phyloP scores from a whole-genome alignment of 2,329 filamentous ascomycete genomes.

The Polytolypa hystricis region DNA sequence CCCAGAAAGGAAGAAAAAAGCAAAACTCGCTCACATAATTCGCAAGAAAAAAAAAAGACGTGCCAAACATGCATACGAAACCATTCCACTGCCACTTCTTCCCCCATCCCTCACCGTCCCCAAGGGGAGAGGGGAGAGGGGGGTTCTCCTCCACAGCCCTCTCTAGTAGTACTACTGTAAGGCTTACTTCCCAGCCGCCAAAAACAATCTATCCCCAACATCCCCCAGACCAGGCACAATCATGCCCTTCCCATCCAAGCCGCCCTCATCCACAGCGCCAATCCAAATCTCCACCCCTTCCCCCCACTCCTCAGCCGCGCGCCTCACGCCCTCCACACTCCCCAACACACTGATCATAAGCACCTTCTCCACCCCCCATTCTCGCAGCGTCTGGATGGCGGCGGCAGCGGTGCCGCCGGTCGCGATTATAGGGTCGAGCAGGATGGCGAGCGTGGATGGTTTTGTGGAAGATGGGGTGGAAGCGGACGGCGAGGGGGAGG shows the following conservation, averaged over 20 bases:
- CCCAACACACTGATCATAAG: slow-evolving; percentile 67
- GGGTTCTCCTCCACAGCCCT: too few relatives aligned
- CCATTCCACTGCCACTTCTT: too few relatives aligned
- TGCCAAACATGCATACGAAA: too few relatives aligned
- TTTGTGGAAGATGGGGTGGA: slow-evolving; percentile 18
- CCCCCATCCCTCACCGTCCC: too few relatives aligned
- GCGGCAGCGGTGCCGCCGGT: slow-evolving; percentile 84
- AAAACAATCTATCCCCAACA: slow-evolving; percentile 78
- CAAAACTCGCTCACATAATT: too few relatives aligned
- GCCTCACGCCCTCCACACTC: slow-evolving; percentile 56
- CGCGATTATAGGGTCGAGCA: slow-evolving; percentile 87
- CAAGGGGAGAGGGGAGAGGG: too few relatives aligned
- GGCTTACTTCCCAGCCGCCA: slow-evolving; percentile 72
- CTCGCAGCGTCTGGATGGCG: slow-evolving; percentile 75
- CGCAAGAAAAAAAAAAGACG: too few relatives aligned
- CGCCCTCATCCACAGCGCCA: slow-evolving; percentile 61
- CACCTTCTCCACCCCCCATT: slow-evolving; percentile 83
- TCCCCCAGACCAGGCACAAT: slow-evolving; percentile 83
- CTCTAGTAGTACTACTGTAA: too few relatives aligned
- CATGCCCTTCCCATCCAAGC: slow-evolving; percentile 69
- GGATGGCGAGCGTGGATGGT: slow-evolving; percentile 57
- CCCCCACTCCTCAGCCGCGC: slow-evolving; percentile 66
- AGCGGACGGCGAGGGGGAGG: slow-evolving; percentile 30
- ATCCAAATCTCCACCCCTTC: slow-evolving; percentile 54
- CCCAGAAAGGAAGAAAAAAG: too few relatives aligned